Percentiles rank a stretch among this genome's conserved stretches.
Conservation (phyloP, 148 eudicot genomes). For the Arbutus unedo region DNA sequence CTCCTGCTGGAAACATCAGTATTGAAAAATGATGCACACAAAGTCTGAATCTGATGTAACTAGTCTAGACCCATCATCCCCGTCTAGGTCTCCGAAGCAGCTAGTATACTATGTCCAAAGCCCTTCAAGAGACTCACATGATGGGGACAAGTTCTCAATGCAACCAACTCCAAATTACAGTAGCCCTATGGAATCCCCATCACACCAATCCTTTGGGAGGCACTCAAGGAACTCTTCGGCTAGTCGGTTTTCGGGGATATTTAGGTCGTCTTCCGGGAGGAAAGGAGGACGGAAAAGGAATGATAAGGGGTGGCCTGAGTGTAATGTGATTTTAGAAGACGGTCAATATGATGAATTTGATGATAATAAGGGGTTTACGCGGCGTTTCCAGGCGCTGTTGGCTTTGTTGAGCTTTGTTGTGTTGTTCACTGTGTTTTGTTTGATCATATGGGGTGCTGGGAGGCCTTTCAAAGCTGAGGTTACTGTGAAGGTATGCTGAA, state of each 20-base stretch:
- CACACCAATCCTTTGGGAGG: slow-evolving; percentile 78
- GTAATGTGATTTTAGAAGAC: slow-evolving; percentile 89
- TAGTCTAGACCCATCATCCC: slow-evolving; percentile 90
- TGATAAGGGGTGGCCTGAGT: slow-evolving; percentile 98
- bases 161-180: slow-evolving; percentile 40
- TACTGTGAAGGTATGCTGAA: slow-evolving; percentile 54
- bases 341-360: slow-evolving; percentile 66
- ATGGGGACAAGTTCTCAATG: slow-evolving; percentile 85
- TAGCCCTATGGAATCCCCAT: slow-evolving; percentile 88
- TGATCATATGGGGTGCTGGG: slow-evolving; percentile 91
- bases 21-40: slow-evolving; percentile 52
- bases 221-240: slow-evolving; percentile 93
- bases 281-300: slow-evolving; percentile 65
- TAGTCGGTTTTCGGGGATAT: slow-evolving; percentile 89
- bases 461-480: slow-evolving; percentile 71
- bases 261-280: slow-evolving; percentile 82
- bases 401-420: slow-evolving; percentile 51
- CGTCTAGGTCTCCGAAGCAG: slow-evolving; percentile 81
- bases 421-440: slow-evolving; percentile 71
- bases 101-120: slow-evolving; percentile 81
- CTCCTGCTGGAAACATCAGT: neutral
- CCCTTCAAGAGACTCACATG: slow-evolving; percentile 92
- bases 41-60: slow-evolving; percentile 92
- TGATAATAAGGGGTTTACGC: slow-evolving; percentile 47
- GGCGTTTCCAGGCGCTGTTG: slow-evolving; percentile 55